These are phyloP conservation scores for Cyclotella distinguenda DNA, from an alignment of 108 stramenopile species.

Conservation along the genomic window DNA sequence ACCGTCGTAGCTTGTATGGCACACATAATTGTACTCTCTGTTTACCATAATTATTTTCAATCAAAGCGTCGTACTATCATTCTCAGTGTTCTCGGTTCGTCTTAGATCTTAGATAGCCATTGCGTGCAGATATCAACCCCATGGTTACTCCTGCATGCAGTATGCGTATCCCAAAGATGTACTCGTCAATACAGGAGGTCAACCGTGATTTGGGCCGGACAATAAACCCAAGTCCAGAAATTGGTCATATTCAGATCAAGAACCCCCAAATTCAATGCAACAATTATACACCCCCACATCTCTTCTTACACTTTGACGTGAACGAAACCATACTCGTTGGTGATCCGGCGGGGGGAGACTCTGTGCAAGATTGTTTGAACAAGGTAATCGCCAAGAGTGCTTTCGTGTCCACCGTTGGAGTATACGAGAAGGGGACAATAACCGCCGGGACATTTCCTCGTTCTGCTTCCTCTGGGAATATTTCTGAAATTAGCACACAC, in stretches of 20 bases:
- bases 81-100: no score
- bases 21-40: no score
- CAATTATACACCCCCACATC: no score
- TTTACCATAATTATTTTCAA: no score
- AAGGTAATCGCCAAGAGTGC: constrained; percentile 83
- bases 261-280: neutral
- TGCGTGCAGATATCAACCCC: no score
- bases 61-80: no score
- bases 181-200: constrained; percentile 16
- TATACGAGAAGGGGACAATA: constrained; percentile 8
- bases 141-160: no score
- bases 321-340: constrained; percentile 86
- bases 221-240: neutral
- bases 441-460: neutral
- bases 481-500: constrained; percentile 24
- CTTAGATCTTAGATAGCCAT: no score
- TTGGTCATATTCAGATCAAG: neutral
- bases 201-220: neutral
- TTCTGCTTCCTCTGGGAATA: constrained; percentile 15
- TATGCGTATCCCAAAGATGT: constrained; percentile 14
- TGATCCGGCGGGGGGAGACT: constrained; percentile 84
- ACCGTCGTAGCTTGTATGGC: no score
- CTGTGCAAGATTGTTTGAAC: constrained; percentile 66
- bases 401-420: constrained; percentile 53
- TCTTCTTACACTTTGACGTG: constrained; percentile 75